A percentile compares a stretch with the other conserved stretches of the same genome.
Conservation (phyloP, 345 rosid species). For the Euphorbia tirucalli region DNA sequence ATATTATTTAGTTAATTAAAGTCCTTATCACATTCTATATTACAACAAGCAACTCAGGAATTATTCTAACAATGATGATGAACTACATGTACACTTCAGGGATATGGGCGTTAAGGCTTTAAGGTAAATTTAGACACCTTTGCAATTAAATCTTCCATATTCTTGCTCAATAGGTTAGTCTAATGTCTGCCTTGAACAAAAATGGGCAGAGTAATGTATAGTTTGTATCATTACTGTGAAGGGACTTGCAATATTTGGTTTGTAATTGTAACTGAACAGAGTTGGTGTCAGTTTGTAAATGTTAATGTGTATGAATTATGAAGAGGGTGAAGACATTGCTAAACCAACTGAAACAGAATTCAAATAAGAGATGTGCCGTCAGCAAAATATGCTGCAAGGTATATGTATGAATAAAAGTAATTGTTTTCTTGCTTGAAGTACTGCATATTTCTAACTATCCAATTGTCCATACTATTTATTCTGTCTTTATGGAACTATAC, state of each 20-base stretch:
- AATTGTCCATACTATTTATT: background rate
- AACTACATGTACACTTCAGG: constrained; percentile 55
- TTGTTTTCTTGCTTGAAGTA: background rate
- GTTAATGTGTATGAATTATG: background rate
- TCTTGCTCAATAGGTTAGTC: no score
- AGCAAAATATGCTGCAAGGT: no score
- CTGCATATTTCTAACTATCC: background rate
- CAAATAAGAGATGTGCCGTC: no score
- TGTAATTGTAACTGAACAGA: constrained; percentile 36
- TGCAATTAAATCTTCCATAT: no score
- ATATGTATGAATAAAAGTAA: background rate
- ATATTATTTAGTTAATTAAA: no score
- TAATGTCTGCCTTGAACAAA: no score
- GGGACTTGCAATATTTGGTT: no score
- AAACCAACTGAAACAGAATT: constrained; percentile 55
- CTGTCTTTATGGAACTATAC: constrained; percentile 5
- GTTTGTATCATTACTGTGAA: no score
- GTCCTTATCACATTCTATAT: constrained; percentile 66
- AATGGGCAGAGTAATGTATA: no score
- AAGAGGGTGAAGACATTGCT: background rate
- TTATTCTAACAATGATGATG: constrained; percentile 50
- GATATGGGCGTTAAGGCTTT: no score
- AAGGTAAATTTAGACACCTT: no score
- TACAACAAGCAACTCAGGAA: constrained; percentile 63
- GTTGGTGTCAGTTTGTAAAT: background rate